These are phyloP conservation scores for Sugiyamaella americana DNA, from an alignment of 805 yeast species.

Conservation along the genomic window DNA sequence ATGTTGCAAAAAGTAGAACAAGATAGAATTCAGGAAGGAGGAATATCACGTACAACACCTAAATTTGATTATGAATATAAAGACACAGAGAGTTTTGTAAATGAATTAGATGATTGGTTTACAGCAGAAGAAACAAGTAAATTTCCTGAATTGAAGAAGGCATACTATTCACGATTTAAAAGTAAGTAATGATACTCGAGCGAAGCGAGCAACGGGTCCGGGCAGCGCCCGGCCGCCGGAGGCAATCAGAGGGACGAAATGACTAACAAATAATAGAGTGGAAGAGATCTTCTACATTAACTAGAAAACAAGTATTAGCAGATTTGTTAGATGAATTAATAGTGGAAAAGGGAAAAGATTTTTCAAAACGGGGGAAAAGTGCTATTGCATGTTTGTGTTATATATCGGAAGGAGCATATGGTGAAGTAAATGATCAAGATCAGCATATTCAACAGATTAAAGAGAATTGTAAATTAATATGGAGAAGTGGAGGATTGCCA, in stretches of 20 bases:
- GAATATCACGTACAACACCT: not conserved
- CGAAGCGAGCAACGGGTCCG: too few relatives aligned
- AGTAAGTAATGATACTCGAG: not conserved
- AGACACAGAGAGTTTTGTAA: slow-evolving; percentile 34
- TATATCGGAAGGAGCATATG: slow-evolving; percentile 30
- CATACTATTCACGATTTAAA: slow-evolving; percentile 8
- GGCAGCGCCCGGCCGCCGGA: too few relatives aligned
- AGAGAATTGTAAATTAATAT: slow-evolving; percentile 23
- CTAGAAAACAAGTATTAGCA: slow-evolving; percentile 11
- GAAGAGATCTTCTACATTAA: not conserved
- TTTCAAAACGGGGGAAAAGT: not conserved
- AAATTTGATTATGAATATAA: slow-evolving; percentile 37
- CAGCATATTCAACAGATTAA: slow-evolving; percentile 26
- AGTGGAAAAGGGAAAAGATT: not conserved
- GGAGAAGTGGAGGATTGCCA: slow-evolving; percentile 15
- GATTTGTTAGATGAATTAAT: not conserved
- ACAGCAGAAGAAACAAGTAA: slow-evolving; percentile 21
- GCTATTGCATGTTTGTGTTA: slow-evolving; percentile 21
- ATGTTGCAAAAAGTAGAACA: slow-evolving; percentile 16
- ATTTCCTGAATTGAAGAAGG: slow-evolving; percentile 15
- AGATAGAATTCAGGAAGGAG: not conserved
- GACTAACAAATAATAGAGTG: not conserved
- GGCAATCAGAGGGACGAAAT: not conserved
- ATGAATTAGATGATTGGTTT: slow-evolving; percentile 48
- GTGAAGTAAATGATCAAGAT: slow-evolving; percentile 18